Percentiles rank a stretch among this genome's conserved stretches.
These are phyloP conservation scores for Aspergillus aculeatus DNA, from an alignment of 2,329 filamentous ascomycete genomes.

Conservation along the genomic window DNA sequence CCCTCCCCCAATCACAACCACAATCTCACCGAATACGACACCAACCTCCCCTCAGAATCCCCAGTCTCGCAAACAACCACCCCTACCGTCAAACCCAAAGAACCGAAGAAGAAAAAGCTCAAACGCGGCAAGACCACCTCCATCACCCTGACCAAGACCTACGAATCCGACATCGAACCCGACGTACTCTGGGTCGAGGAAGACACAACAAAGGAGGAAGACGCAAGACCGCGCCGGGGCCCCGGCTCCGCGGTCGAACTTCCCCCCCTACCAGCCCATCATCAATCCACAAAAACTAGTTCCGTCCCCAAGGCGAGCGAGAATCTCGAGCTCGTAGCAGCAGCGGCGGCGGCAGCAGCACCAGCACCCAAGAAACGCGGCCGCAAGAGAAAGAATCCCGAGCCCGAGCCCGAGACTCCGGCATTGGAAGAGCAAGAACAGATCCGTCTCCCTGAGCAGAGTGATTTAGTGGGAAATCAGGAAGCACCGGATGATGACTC, in stretches of 20 bases:
- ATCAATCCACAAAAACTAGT: neutral
- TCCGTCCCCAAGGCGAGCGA: neutral
- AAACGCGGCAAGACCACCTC: conserved; percentile 47
- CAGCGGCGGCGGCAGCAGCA: too few species aligned
- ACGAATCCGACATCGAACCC: conserved; percentile 35
- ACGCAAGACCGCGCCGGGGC: neutral
- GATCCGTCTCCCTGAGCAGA: too few species aligned
- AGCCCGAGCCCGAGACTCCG: neutral
- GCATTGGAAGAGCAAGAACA: neutral
- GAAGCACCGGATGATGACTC: neutral
- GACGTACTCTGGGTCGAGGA: conserved; percentile 46
- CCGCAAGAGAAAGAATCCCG: conserved; percentile 41
- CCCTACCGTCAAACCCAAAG: conserved; percentile 19
- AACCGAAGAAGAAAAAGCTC: conserved; percentile 42
- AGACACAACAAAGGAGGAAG: conserved; percentile 10
- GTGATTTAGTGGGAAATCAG: neutral
- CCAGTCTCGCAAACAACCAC: neutral
- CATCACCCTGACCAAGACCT: conserved; percentile 29
- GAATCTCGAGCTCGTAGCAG: neutral
- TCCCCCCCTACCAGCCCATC: neutral
- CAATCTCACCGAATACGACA: too few species aligned
- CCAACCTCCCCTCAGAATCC: too few species aligned
- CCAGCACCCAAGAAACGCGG: conserved; percentile 43
- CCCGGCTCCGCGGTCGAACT: neutral
- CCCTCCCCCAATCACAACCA: neutral